These are phyloP conservation scores for Aspergillus sp. DNA, from an alignment of 2,329 filamentous ascomycete genomes.

Conservation along the genomic window DNA sequence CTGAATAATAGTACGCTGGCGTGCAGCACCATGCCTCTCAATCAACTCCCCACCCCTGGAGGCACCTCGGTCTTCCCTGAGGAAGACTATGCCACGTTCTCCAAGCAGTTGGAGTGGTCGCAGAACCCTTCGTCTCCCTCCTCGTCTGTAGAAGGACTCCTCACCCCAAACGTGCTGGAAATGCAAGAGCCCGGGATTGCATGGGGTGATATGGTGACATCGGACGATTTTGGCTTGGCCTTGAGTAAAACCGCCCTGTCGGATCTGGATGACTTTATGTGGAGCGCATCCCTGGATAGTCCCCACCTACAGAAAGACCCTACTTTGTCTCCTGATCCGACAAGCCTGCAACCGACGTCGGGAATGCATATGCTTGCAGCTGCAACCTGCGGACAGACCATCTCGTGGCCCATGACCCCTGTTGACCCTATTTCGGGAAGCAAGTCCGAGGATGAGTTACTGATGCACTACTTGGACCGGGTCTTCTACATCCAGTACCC, in stretches of 20 bases:
- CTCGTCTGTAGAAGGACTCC: not conserved
- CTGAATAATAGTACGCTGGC: not conserved
- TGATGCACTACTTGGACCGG: constrained; percentile 6
- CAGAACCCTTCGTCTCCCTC: not conserved
- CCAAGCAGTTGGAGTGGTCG: not conserved
- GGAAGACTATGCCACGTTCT: not conserved
- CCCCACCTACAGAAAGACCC: not conserved
- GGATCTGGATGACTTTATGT: not conserved
- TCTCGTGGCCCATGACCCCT: not conserved
- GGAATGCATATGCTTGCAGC: not conserved
- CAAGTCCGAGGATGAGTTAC: not conserved
- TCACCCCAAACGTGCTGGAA: not conserved
- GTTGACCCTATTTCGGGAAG: not conserved
- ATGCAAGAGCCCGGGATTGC: not conserved
- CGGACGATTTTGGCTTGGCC: not conserved
- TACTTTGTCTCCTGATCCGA: not conserved
- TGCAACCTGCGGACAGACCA: not conserved
- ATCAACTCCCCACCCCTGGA: not conserved
- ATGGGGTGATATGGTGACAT: not conserved
- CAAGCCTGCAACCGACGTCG: not conserved
- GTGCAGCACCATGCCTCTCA: not conserved
- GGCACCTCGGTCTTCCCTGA: not conserved
- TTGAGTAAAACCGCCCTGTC: not conserved
- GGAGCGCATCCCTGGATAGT: not conserved
- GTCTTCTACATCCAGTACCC: constrained; percentile 6